A percentile compares a stretch with the other conserved stretches of the same genome.
Conservation (phyloP, 495 filamentous ascomycete species). For the Terfezia boudieri region DNA sequence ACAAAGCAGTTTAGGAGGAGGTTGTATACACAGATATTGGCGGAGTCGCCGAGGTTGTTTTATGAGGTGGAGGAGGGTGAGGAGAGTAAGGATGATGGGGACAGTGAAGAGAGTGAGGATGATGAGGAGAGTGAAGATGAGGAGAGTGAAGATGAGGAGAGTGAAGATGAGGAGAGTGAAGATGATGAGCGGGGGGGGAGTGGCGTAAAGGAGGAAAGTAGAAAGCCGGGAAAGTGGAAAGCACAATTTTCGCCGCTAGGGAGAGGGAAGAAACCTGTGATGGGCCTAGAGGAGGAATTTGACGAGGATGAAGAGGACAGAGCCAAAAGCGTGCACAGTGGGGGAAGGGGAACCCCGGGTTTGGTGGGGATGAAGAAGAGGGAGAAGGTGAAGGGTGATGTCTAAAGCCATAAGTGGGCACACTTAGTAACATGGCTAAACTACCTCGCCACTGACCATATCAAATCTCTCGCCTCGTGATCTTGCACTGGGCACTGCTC, state of each 20-base stretch:
- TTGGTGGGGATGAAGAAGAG: no score
- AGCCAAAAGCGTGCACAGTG: no score
- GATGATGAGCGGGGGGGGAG: neutral
- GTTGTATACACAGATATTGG: neutral
- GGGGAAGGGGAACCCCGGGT: no score
- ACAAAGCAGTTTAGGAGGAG: neutral
- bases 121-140: no score
- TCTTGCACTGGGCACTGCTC: no score
- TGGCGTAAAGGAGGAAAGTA: neutral
- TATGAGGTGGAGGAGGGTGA: neutral
- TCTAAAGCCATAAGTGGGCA: no score
- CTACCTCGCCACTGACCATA: no score
- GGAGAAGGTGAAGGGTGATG: no score
- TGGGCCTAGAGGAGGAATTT: neutral
- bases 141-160: neutral
- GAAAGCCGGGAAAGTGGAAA: neutral
- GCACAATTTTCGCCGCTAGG: neutral
- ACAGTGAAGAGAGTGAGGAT: no score
- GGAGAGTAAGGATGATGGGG: neutral
- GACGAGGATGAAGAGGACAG: neutral
- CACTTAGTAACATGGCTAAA: no score
- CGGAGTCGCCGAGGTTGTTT: neutral
- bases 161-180: no score
- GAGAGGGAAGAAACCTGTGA: neutral
- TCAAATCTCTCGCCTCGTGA: no score